These are phyloP conservation scores for Vicia villosa DNA, from an alignment of 306 rosid species.

Conservation along the genomic window DNA sequence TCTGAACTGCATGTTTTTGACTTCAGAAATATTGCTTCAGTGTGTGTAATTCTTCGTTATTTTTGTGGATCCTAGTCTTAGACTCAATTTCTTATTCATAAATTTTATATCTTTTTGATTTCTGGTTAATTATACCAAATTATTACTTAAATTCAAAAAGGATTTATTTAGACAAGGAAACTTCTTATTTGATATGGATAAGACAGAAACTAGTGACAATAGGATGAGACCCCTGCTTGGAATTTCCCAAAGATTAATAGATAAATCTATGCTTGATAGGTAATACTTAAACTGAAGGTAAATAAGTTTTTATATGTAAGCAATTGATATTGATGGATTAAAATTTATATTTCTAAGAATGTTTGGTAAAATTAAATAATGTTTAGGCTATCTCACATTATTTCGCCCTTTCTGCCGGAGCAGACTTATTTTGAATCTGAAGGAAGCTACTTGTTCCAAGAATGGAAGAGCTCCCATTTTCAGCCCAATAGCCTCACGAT, in stretches of 20 bases:
- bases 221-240: slow-evolving; percentile 19
- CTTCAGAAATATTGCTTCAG: slow-evolving; percentile 25
- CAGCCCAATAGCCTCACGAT: no score
- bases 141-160: neutral
- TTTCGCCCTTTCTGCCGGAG: no score
- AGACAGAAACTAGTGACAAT: slow-evolving; percentile 11
- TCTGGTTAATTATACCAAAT: neutral
- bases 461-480: no score
- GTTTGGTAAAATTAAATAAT: no score
- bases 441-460: no score
- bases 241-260: neutral
- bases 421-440: no score
- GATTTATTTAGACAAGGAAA: neutral
- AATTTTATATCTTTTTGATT: neutral
- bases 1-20: slow-evolving; percentile 38
- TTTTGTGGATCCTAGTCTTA: slow-evolving; percentile 41
- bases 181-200: neutral
- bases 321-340: neutral
- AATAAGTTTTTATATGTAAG: neutral
- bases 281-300: neutral
- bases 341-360: neutral
- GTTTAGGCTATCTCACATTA: no score
- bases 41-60: neutral
- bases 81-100: neutral
- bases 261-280: neutral